Conservation (phyloP, 2,329 filamentous ascomycete species). For the Pezicula neosporulosa region DNA sequence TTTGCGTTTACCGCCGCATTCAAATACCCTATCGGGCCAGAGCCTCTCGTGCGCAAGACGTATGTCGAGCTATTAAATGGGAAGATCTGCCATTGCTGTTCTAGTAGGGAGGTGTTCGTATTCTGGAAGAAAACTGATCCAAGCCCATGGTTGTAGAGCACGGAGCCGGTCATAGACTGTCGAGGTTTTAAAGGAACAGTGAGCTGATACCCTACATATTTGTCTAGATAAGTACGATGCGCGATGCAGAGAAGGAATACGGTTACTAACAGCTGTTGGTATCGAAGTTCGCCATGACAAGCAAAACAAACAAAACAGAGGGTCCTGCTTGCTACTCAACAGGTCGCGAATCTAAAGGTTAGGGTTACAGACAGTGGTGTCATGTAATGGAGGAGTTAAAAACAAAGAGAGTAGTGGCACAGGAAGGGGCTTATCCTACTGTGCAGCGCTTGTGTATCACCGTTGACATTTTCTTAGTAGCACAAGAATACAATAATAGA, state of each 20-base stretch:
- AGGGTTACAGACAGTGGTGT: too few species aligned
- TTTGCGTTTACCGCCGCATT: not conserved
- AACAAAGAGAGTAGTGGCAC: too few species aligned
- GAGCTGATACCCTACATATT: not conserved
- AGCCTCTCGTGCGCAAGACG: conserved; percentile 9
- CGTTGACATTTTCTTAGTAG: too few species aligned
- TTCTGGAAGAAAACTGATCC: conserved; percentile 7
- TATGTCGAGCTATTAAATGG: conserved; percentile 8
- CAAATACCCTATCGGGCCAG: conserved; percentile 5
- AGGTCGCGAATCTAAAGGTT: too few species aligned
- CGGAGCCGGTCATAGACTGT: not conserved
- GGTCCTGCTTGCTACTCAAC: too few species aligned
- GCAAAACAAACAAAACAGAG: too few species aligned
- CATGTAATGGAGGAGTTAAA: too few species aligned
- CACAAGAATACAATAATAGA: too few species aligned
- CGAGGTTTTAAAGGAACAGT: not conserved
- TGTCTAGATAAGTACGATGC: too few species aligned
- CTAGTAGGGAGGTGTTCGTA: conserved; percentile 5
- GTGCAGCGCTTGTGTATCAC: too few species aligned
- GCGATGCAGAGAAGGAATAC: too few species aligned
- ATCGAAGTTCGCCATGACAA: not conserved
- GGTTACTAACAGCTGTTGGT: not conserved
- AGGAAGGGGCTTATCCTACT: too few species aligned
- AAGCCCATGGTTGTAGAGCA: not conserved
- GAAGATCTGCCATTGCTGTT: conserved; percentile 14